These are phyloP conservation scores for Boletus coccyginus DNA, from an alignment of 768 basidiomycete genomes.

Conservation along the genomic window DNA sequence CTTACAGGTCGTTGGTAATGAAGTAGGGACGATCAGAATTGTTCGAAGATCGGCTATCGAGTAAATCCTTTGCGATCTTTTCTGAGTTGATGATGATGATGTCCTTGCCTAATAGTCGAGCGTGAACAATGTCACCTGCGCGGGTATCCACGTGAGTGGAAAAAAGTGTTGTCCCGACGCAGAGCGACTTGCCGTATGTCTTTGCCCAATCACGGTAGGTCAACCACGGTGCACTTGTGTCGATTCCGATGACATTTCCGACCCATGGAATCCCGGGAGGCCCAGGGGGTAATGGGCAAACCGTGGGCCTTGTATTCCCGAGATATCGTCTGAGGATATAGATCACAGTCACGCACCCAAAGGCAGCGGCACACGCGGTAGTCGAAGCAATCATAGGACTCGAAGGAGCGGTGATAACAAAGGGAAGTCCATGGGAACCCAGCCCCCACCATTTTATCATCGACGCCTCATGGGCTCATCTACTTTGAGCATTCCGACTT, in stretches of 20 bases:
- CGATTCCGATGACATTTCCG: background rate
- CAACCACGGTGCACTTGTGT: background rate
- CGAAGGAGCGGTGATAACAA: background rate
- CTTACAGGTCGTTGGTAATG: slow-evolving; percentile 15
- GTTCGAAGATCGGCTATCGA: slow-evolving; percentile 40
- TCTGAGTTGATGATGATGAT: slow-evolving; percentile 36
- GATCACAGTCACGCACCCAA: background rate
- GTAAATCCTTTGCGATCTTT: slow-evolving; percentile 6
- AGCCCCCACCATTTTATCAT: background rate
- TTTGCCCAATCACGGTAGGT: slow-evolving; percentile 36
- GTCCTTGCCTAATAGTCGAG: slow-evolving; percentile 41
- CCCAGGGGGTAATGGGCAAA: background rate
- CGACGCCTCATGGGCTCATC: background rate
- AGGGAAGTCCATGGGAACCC: background rate
- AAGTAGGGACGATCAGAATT: slow-evolving; percentile 47
- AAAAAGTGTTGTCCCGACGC: slow-evolving; percentile 13
- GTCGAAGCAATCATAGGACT: background rate
- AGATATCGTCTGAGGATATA: background rate
- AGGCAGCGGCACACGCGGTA: background rate
- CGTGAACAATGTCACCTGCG: slow-evolving; percentile 5
- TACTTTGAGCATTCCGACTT: background rate
- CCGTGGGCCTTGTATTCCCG: slow-evolving; percentile 24
- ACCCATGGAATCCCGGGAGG: slow-evolving; percentile 1
- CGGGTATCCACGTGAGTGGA: slow-evolving; percentile 37
- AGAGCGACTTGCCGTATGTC: slow-evolving; percentile 25